Base-by-base conservation (phyloP, 169 alveolate genomes). In the Plasmodium yoelii region DNA sequence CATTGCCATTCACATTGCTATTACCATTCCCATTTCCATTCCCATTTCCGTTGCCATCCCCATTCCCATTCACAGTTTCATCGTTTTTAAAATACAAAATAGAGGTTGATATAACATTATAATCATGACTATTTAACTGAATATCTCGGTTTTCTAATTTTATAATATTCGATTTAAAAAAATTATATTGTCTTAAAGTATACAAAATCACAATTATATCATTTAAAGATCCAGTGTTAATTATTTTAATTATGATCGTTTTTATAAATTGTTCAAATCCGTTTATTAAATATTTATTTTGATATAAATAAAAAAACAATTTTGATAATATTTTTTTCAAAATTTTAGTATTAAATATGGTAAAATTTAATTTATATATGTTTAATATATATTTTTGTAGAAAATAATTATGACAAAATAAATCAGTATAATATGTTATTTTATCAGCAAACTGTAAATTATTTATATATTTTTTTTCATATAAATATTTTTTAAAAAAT, bases 371-470 rank as follows among this genome's bases (percentile, higher is more conserved):
- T 72, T 59, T 82, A 61, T 82, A 82, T 72, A 82, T 82, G 49
- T 82, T 53, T 53, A 82, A 53, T 67, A 82, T 56, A 82, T 82
- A 61, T 26, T 82, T 82, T 18, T 82, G 90, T 72, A 82, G 47
- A 18, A 49, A 61, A 39, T 71, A 70, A 57, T 72, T 56, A 28
- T 82, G 15, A 28, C 90, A 82, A 68, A 82, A 82, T 15, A 82
- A 55, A 24, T 82, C 90, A 6, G 90, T 82, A 15, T 82, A 82
- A 47, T 82, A 82, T 57, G 90, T 82, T 63, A 82, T 47, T 47
- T 57, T 82, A 56, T 82, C 90, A 22, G 90, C 82, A 18, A 82
- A 55, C 2, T 10, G 28, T 44, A 82, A 55, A 82, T 82, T 82
- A 9, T 53, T 47, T 22, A 82, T 22, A 12, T 49, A 59, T 51